Percentiles rank a stretch among this genome's conserved stretches.
phyloP scores from a whole-genome alignment of 352 stramenopile species.

The Achlya hypogyna region DNA sequence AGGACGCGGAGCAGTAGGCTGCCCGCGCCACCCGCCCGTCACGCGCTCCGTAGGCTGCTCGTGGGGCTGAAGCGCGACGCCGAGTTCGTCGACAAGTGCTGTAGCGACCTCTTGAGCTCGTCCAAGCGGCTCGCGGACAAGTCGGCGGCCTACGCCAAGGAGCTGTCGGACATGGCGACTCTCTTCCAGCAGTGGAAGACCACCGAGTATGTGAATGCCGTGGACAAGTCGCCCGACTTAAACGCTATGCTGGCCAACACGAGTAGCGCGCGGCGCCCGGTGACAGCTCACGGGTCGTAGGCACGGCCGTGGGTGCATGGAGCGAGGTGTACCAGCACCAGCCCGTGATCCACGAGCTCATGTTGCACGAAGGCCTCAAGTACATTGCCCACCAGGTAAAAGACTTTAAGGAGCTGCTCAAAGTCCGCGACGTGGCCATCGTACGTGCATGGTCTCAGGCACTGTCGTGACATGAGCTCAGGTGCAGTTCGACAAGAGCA shows the following conservation, averaged over 20 bases:
- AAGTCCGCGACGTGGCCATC: constrained; percentile 33
- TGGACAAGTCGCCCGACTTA: constrained; percentile 27
- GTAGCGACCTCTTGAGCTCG: constrained; percentile 32
- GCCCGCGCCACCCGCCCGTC: not conserved
- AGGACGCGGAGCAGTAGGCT: constrained; percentile 34
- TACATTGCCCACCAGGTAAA: constrained; percentile 49
- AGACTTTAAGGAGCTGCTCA: constrained; percentile 53
- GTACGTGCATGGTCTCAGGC: not conserved
- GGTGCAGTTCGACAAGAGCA: constrained; percentile 21
- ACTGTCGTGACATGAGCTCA: not conserved
- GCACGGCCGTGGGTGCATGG: constrained; percentile 34
- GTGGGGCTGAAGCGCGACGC: constrained; percentile 45
- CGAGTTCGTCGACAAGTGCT: constrained; percentile 45
- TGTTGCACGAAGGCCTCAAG: constrained; percentile 53
- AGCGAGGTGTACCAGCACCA: constrained; percentile 39
- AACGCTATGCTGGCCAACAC: constrained; percentile 35
- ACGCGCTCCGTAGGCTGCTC: constrained; percentile 32
- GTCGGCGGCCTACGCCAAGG: constrained; percentile 40
- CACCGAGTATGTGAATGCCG: constrained; percentile 25
- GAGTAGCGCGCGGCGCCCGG: constrained; percentile 23
- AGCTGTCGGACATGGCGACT: constrained; percentile 36
- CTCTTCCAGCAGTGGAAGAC: constrained; percentile 53
- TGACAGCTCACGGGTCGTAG: constrained; percentile 20
- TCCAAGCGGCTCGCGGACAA: constrained; percentile 59
- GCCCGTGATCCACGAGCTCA: constrained; percentile 51